Conservation (phyloP, 805 yeast genomes). For the Cyberlindnera misumaiensis region DNA sequence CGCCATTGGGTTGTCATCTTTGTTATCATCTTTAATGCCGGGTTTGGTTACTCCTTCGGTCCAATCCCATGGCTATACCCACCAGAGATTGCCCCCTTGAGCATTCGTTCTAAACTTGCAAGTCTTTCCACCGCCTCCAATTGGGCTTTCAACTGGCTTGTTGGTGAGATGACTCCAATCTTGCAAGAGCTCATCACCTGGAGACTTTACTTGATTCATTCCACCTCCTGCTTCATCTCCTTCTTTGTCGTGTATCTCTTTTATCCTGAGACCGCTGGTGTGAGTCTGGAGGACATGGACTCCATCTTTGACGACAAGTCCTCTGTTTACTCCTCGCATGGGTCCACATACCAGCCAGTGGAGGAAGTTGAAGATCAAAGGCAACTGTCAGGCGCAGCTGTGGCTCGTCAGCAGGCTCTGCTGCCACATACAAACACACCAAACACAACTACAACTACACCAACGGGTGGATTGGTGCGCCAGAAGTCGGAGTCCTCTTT, state of each 20-base stretch:
- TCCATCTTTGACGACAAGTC: constrained; percentile 72
- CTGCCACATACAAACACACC: constrained; percentile 8
- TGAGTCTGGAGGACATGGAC: constrained; percentile 87
- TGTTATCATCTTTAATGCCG: constrained; percentile 75
- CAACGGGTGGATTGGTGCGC: constrained; percentile 9
- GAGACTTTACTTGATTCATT: constrained; percentile 79
- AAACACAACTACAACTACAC: constrained; percentile 4
- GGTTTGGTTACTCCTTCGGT: constrained; percentile 90
- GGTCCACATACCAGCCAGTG: constrained; percentile 17
- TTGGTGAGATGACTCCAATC: constrained; percentile 87
- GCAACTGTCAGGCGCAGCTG: constrained; percentile 33
- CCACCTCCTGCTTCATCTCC: constrained; percentile 67
- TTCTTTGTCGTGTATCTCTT: constrained; percentile 62
- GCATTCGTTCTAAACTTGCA: constrained; percentile 85
- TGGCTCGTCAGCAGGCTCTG: constrained; percentile 34
- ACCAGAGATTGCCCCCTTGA: constrained; percentile 78
- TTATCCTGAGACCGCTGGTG: constrained; percentile 90
- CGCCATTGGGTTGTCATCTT: constrained; percentile 67
- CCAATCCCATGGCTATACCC: constrained; percentile 90
- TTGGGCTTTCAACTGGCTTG: constrained; percentile 89
- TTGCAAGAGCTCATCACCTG: constrained; percentile 70
- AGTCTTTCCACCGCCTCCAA: constrained; percentile 86
- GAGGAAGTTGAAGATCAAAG: constrained; percentile 3
- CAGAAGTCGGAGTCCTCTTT: constrained; percentile 21
- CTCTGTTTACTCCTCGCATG: constrained; percentile 27